Base-by-base conservation (phyloP, 2,329 filamentous ascomycete genomes). In the Aspergillus ochraceus region DNA sequence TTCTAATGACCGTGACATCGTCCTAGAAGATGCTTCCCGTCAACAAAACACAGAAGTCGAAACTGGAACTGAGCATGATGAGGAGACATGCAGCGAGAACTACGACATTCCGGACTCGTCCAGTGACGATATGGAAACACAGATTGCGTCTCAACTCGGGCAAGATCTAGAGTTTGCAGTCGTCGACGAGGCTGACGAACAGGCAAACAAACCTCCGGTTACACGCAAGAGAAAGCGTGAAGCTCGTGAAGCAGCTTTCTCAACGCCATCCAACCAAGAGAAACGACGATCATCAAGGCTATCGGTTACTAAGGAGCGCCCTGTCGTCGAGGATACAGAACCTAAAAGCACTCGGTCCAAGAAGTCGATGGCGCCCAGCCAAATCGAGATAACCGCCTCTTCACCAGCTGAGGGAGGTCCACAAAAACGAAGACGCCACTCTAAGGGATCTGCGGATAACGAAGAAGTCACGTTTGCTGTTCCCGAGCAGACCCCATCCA, bases 131-230 rank as follows among this genome's bases (percentile, higher is more conserved):
- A 70, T 77, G 60, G 78, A 81, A 51, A 71, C 73, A 12, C 76
- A 80, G 59, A 74, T 78, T 58, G 78, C 77, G 11, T 80, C 78
- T 20, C 79, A 81, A 61, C 67, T 81, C 6, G 77, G 76, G 55
- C 76, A 79, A 60, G 78, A 80, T 60, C 66, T 80, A 47, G 76
- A 76, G 49, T 64, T 73, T 24, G 74, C 75, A 8, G 70, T 73
- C n/a, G 73, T 68, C 29, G 60, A 69, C 32, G 55, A 58, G 4
- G 51, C 66, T 6, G 45, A 39, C 2, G 58, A 62, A 20, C 55
- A 62, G 26, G 39, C 54, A 11, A 47, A 58, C 3, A 63, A 60
- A 20, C 57, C 57, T 6, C 67, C 65, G 12, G 24, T 64, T 4
- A 69, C 64, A 4, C 73, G 68, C 61, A 79, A 77, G 63, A 71